These are phyloP conservation scores for Kappamyces sp. DNA, from an alignment of 192 early-diverging fungal genomes.

Conservation along the genomic window DNA sequence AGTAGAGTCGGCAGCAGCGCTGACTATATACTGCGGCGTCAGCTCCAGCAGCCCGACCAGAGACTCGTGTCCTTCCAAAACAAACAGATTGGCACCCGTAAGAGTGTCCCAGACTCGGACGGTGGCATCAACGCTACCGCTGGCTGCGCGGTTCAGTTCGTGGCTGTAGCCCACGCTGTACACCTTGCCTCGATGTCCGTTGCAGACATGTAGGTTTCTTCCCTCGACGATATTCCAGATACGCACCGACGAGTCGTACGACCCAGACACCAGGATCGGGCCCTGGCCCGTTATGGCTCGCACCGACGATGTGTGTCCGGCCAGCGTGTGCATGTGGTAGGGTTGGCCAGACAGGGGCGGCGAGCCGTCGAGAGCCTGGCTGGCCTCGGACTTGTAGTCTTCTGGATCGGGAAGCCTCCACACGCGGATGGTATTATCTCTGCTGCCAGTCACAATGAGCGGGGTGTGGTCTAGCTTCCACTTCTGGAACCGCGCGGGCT, in stretches of 20 bases:
- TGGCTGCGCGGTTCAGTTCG: conserved; percentile 77
- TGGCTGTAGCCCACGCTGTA: conserved; percentile 89
- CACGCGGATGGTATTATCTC: conserved; percentile 88
- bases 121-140: conserved; percentile 89
- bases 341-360: conserved; percentile 6
- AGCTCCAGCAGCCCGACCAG: conserved; percentile 90
- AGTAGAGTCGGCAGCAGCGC: conserved; percentile 90
- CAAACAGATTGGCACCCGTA: conserved; percentile 70
- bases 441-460: conserved; percentile 91
- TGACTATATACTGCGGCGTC: conserved; percentile 77
- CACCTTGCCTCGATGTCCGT: conserved; percentile 90
- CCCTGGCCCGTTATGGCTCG: conserved; percentile 88
- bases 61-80: conserved; percentile 78
- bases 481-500: conserved; percentile 4
- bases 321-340: conserved; percentile 74
- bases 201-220: conserved; percentile 54
- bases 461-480: conserved; percentile 3
- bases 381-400: conserved; percentile 43
- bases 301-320: conserved; percentile 85
- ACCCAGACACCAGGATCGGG: conserved; percentile 80
- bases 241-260: conserved; percentile 85
- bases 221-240: conserved; percentile 86
- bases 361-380: conserved; percentile 12
- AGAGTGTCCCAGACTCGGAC: conserved; percentile 89
- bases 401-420: conserved; percentile 85